A percentile compares a stretch with the other conserved stretches of the same genome.
Conservation (phyloP, 163 green algal genomes). For the Picocystis sp. region DNA sequence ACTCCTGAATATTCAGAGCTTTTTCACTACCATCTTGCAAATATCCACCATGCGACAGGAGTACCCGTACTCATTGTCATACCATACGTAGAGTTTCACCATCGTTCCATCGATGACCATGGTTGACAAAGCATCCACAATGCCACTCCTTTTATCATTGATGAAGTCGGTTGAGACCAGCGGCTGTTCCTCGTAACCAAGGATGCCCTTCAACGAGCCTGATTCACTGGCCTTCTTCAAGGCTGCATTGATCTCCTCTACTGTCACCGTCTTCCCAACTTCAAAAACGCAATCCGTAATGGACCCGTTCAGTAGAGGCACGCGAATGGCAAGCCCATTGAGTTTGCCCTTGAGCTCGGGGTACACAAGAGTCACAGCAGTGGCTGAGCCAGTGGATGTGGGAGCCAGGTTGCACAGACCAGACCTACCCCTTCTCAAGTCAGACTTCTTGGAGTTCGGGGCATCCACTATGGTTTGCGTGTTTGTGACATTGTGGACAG, state of each 20-base stretch:
- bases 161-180: conserved; percentile 66
- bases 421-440: conserved; percentile 48
- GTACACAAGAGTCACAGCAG: conserved; percentile 71
- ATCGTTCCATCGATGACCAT: conserved; percentile 59
- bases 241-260: conserved; percentile 57
- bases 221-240: conserved; percentile 32
- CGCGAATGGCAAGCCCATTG: conserved; percentile 64
- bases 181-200: conserved; percentile 54
- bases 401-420: conserved; percentile 63
- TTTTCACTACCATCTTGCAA: conserved; percentile 26
- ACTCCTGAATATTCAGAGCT: conserved; percentile 3
- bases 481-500: conserved; percentile 77
- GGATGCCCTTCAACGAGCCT: conserved; percentile 18
- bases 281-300: conserved; percentile 75
- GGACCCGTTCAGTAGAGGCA: conserved; percentile 64
- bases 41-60: conserved; percentile 41
- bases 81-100: conserved; percentile 75
- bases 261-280: conserved; percentile 34
- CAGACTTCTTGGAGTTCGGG: conserved; percentile 62
- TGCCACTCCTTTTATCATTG: conserved; percentile 46
- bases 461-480: conserved; percentile 74
- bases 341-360: conserved; percentile 79
- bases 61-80: conserved; percentile 80
- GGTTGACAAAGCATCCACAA: conserved; percentile 58
- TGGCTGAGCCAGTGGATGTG: conserved; percentile 64